phyloP scores from a whole-genome alignment of 257 asterid species.

The Solanum acaule region DNA sequence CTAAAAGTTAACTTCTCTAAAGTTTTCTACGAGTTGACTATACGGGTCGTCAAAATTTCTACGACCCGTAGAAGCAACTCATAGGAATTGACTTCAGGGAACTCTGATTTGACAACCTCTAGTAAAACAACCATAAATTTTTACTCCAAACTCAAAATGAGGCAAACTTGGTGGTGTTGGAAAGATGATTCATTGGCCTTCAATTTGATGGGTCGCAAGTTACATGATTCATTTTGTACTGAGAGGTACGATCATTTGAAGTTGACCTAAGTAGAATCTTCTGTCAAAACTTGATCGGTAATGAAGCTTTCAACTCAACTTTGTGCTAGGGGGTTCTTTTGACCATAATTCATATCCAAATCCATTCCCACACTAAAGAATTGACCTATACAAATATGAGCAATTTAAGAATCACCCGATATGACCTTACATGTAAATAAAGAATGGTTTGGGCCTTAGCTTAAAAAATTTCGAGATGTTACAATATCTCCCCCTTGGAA shows the following conservation, averaged over 20 bases:
- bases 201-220: neutral
- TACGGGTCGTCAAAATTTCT: no score
- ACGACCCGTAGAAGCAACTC: neutral
- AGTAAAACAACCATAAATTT: neutral
- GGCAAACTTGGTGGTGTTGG: neutral
- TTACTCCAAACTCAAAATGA: neutral
- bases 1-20: no score
- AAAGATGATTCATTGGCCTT: neutral
- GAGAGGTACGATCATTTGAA: neutral
- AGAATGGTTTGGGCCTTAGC: neutral
- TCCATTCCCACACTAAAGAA: neutral
- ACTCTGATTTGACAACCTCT: neutral
- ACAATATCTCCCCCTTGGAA: no score
- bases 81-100: neutral
- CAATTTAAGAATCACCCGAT: neutral
- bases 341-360: neutral
- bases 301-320: neutral
- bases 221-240: neutral
- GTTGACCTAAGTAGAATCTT: neutral
- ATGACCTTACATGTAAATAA: neutral
- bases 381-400: neutral
- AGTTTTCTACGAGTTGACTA: no score
- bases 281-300: neutral
- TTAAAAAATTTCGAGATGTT: rapidly evolving
- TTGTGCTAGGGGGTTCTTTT: neutral